A percentile compares a stretch with the other conserved stretches of the same genome.
Evolutionary conservation across 495 filamentous ascomycete species (phyloP).

Genomic region (Hypoxylon perforatum): DNA sequence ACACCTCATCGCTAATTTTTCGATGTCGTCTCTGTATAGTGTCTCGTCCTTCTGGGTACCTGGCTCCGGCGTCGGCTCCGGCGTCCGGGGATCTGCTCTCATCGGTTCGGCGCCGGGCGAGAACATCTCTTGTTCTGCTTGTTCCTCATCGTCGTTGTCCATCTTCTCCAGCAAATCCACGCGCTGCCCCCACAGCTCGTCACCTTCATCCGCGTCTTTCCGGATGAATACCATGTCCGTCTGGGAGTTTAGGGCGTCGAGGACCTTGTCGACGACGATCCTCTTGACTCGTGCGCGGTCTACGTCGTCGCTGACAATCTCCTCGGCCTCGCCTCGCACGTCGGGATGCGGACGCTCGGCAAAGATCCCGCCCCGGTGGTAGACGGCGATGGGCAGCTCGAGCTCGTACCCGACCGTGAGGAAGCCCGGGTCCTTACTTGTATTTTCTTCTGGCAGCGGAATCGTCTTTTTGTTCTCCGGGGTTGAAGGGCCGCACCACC

Average conservation of each 20-base stretch:
- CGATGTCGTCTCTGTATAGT: no score
- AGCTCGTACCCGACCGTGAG: slow-evolving; percentile 29
- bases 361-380: neutral
- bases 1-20: no score
- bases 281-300: neutral
- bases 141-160: neutral
- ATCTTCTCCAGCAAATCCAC: neutral
- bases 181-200: neutral
- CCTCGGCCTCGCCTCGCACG: slow-evolving; percentile 5
- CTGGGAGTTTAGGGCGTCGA: slow-evolving; percentile 16
- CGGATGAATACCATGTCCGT: slow-evolving; percentile 11
- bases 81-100: no score
- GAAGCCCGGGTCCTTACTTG: neutral
- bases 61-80: no score
- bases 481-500: no score
- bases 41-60: no score
- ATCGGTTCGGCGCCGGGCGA: no score
- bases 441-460: neutral
- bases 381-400: slow-evolving; percentile 22
- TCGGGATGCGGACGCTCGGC: slow-evolving; percentile 13
- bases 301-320: neutral
- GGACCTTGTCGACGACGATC: neutral
- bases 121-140: neutral
- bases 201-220: slow-evolving; percentile 11
- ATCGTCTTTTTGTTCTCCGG: no score